Conservation (phyloP, 129 eudicot species). For the Glebionis coronaria region DNA sequence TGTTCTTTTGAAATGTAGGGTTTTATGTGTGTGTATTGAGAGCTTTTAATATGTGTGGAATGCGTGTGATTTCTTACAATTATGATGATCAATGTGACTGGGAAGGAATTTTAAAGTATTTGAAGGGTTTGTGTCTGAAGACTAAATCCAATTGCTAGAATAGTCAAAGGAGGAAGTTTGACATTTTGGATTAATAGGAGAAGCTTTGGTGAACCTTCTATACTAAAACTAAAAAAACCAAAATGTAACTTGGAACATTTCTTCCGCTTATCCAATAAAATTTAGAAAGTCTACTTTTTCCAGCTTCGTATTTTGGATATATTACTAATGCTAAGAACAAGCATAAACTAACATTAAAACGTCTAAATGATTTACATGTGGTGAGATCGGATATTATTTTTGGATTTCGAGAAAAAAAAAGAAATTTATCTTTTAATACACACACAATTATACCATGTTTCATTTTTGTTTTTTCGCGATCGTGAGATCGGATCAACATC, state of each 20-base stretch:
- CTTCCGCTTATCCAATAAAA: neutral
- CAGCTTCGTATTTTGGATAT: conserved; percentile 7
- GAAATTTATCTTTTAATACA: too few relatives aligned
- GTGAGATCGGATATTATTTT: too few relatives aligned
- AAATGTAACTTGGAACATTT: conserved; percentile 1
- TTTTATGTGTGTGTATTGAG: conserved; percentile 6
- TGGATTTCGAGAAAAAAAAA: too few relatives aligned
- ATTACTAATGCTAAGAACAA: neutral
- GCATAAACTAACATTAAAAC: too few relatives aligned
- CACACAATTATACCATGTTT: too few relatives aligned
- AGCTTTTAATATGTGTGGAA: conserved; percentile 14
- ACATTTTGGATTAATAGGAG: conserved; percentile 13
- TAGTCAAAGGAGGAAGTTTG: conserved; percentile 34
- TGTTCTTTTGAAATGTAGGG: neutral
- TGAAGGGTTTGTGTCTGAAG: conserved; percentile 27
- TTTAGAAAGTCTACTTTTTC: neutral
- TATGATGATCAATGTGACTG: conserved; percentile 17
- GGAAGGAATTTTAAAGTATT: conserved; percentile 16
- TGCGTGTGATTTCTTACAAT: conserved; percentile 17
- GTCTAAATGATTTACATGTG: neutral
- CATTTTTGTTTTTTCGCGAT: too few relatives aligned
- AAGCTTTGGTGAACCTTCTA: conserved; percentile 32
- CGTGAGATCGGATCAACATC: too few relatives aligned
- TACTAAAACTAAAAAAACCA: conserved; percentile 16
- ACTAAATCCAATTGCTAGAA: conserved; percentile 32